Evolutionary conservation across 192 early-diverging fungal species (phyloP).

Genomic region (Coemansia sp.): DNA sequence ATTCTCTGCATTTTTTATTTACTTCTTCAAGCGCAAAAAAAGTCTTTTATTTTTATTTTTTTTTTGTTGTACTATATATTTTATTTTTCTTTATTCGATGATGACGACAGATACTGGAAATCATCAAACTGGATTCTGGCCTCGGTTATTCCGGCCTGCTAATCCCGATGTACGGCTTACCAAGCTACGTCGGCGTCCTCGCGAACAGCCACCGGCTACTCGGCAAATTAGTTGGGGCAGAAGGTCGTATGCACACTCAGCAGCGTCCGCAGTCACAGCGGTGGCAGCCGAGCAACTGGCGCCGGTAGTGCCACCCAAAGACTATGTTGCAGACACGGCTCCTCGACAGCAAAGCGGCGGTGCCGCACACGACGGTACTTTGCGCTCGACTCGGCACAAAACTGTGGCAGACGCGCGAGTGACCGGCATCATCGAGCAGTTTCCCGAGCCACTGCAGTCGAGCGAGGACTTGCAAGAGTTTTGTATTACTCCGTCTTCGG

Average conservation of each 20-base stretch:
- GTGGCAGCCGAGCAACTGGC: slow-evolving; percentile 6
- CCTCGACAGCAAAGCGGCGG: background rate
- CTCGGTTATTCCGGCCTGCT: slow-evolving; percentile 16
- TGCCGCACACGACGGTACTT: background rate
- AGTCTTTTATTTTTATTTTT: background rate
- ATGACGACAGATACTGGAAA: background rate
- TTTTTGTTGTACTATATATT: background rate
- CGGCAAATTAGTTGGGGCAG: slow-evolving; percentile 15
- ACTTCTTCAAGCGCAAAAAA: background rate
- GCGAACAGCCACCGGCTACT: background rate
- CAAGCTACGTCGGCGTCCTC: background rate
- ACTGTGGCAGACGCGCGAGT: background rate
- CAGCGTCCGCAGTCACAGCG: slow-evolving; percentile 36
- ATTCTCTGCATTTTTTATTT: background rate
- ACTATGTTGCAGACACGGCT: background rate
- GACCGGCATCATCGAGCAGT: slow-evolving; percentile 7
- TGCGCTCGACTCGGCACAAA: background rate
- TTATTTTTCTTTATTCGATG: background rate
- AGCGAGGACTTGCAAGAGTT: background rate
- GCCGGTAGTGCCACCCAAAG: background rate
- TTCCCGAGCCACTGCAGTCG: slow-evolving; percentile 10
- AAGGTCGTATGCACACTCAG: slow-evolving; percentile 33
- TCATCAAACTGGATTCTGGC: slow-evolving; percentile 22
- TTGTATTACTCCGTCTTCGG: background rate
- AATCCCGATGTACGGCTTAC: background rate